These are phyloP conservation scores for Collybiopsis confluens DNA, from an alignment of 768 basidiomycete species.

Conservation along the genomic window DNA sequence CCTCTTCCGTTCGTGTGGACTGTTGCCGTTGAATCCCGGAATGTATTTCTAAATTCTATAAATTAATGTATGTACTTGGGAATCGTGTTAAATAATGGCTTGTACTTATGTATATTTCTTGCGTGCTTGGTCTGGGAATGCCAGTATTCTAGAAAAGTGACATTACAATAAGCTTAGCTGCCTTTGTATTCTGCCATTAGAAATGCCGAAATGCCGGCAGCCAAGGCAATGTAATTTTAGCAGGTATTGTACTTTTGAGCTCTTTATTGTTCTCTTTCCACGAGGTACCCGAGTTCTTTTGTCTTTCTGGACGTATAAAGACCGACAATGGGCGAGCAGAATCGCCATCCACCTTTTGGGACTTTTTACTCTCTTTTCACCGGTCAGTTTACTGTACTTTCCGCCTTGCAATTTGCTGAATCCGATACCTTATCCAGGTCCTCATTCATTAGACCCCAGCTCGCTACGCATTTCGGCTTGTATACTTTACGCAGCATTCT, in stretches of 20 bases:
- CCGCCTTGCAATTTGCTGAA: not conserved
- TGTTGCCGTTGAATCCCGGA: no score
- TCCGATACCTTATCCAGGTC: not conserved
- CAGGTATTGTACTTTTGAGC: conserved; percentile 1
- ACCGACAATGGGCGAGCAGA: not conserved
- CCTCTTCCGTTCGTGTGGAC: no score
- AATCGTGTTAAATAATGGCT: no score
- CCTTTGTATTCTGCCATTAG: no score
- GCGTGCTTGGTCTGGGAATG: no score
- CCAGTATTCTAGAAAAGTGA: no score
- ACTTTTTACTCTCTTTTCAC: conserved; percentile 3
- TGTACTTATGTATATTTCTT: no score
- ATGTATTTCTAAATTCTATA: no score
- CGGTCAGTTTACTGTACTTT: not conserved
- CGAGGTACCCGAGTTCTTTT: not conserved
- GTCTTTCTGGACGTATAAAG: conserved; percentile 1
- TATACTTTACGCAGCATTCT: conserved; percentile 10
- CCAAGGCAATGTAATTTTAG: not conserved
- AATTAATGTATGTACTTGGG: no score
- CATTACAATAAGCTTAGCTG: no score
- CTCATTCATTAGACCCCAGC: conserved; percentile 9
- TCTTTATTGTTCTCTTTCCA: conserved; percentile 2
- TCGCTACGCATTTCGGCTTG: conserved; percentile 8
- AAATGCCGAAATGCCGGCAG: not conserved
- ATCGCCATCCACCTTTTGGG: conserved; percentile 5